Evolutionary conservation across 768 basidiomycete species (phyloP), one percentile per base, ranked within the genome.

Genomic region (Nidularia sp.): DNA sequence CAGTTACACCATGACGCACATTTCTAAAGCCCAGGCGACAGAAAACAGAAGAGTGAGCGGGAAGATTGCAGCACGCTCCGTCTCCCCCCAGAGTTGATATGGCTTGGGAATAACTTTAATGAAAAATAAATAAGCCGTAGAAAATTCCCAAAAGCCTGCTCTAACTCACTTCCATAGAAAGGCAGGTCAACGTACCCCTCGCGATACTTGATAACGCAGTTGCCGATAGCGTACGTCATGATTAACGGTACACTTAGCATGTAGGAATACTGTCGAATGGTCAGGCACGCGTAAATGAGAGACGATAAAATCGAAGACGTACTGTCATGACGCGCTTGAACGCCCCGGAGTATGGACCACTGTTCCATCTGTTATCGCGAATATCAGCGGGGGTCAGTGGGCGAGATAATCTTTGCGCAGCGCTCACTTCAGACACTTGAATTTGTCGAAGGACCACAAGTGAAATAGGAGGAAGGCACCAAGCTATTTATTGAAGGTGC

Each of bases 281-380:
- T 44, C 51, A 29, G 51, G 51, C 47, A 49, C 48, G 35, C 33
- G 25, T 41, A 5, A 4, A 29, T 3, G 31, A 9, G 45, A 3
- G 22, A 41, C 15, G 12, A 9, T 9, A 18, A n/a, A 15, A 15
- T 39, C 9, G 36, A 39, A 39, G 9, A 65, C 81, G 51, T 54
- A 90, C 89, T 35, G 88, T 92, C 90, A 93, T 92, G 62, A 92
- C 61, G 29, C 91, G 81, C 66, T 90, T 92, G 71, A 92, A 92
- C 2, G 86, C 78, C n/a, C 87, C 88, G 12, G 83, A 77, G 53
- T 81, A 66, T 2, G 78, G 76, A 1, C 84, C 86, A 31, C 77
- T 79, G 59, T 84, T 80, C 86, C 87, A 90, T 63, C 88, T 89
- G 53, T 25, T 45, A 50, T 34, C n/a, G 25, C 18, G 34, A 25